Evolutionary conservation across 805 yeast genomes (phyloP).

Genomic region (Wickerhamomyces queroliae): DNA sequence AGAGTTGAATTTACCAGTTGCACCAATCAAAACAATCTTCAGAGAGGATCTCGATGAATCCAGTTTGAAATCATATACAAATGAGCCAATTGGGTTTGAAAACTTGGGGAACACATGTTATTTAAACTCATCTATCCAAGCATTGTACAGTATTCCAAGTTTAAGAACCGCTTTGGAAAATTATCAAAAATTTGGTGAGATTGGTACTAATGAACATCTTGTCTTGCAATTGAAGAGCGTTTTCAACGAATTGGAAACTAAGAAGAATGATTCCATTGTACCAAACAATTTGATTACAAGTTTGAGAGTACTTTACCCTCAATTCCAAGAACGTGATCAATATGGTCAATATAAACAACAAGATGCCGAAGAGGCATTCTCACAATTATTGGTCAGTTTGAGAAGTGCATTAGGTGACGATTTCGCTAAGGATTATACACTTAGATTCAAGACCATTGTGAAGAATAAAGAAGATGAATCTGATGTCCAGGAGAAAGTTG

Average conservation of each 20-base stretch:
- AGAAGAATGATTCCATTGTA: conserved; percentile 42
- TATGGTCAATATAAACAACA: conserved; percentile 84
- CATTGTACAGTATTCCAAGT: conserved; percentile 73
- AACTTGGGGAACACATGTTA: conserved; percentile 97
- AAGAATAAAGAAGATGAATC: conserved; percentile 53
- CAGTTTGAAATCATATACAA: conserved; percentile 28
- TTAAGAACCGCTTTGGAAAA: conserved; percentile 56
- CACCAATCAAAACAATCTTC: conserved; percentile 50
- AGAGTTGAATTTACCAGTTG: conserved; percentile 52
- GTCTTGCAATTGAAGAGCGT: conserved; percentile 44
- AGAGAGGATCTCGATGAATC: conserved; percentile 60
- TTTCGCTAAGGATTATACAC: conserved; percentile 52
- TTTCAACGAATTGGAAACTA: conserved; percentile 34
- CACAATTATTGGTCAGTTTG: conserved; percentile 62
- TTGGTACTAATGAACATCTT: conserved; percentile 30
- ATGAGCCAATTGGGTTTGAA: conserved; percentile 79
- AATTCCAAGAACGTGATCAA: conserved; percentile 75
- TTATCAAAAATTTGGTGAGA: conserved; percentile 33
- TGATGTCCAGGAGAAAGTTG: conserved; percentile 45
- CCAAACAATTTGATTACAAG: conserved; percentile 65
- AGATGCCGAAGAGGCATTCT: conserved; percentile 95
- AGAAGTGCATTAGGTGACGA: conserved; percentile 41
- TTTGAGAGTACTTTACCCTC: conserved; percentile 71
- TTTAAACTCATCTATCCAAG: conserved; percentile 84
- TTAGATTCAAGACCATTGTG: conserved; percentile 57